Percentiles rank a stretch among this genome's conserved stretches.
Evolutionary conservation across 768 basidiomycete genomes (phyloP).

Genomic region (Cystoderma amianthinum): DNA sequence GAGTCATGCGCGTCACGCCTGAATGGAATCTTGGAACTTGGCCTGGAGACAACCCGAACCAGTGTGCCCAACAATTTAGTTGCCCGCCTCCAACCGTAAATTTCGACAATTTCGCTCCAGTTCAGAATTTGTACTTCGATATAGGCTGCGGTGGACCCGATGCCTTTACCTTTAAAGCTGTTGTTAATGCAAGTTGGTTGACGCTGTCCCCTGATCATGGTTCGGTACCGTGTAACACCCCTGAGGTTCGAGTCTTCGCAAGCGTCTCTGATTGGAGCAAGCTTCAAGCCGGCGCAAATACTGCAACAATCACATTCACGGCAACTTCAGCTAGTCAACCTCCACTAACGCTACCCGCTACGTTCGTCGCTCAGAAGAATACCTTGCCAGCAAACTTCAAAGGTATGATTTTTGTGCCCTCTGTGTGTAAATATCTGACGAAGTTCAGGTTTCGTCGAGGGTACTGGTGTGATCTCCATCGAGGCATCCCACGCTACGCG

Average conservation of each 20-base stretch:
- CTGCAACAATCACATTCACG: slow-evolving; percentile 36
- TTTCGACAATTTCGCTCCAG: slow-evolving; percentile 52
- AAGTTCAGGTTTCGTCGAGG: slow-evolving; percentile 51
- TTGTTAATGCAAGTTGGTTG: slow-evolving; percentile 47
- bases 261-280: slow-evolving; percentile 52
- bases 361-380: slow-evolving; percentile 29
- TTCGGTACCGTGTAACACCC: slow-evolving; percentile 29
- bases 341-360: slow-evolving; percentile 19
- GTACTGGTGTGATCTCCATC: slow-evolving; percentile 54
- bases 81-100: slow-evolving; percentile 42
- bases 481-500: slow-evolving; percentile 56
- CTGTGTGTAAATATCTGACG: not conserved
- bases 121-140: slow-evolving; percentile 50
- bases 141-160: slow-evolving; percentile 53
- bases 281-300: slow-evolving; percentile 27
- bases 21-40: slow-evolving; percentile 59
- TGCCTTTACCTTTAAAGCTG: slow-evolving; percentile 48
- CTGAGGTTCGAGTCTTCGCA: slow-evolving; percentile 48
- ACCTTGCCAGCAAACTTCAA: slow-evolving; percentile 36
- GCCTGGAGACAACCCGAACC: slow-evolving; percentile 62
- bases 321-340: slow-evolving; percentile 35
- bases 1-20: slow-evolving; percentile 57
- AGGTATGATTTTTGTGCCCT: slow-evolving; percentile 23
- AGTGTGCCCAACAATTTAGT: slow-evolving; percentile 43
- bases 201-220: slow-evolving; percentile 38